These are phyloP conservation scores for Cornus kousa DNA, from an alignment of 148 eudicot species.

Conservation along the genomic window DNA sequence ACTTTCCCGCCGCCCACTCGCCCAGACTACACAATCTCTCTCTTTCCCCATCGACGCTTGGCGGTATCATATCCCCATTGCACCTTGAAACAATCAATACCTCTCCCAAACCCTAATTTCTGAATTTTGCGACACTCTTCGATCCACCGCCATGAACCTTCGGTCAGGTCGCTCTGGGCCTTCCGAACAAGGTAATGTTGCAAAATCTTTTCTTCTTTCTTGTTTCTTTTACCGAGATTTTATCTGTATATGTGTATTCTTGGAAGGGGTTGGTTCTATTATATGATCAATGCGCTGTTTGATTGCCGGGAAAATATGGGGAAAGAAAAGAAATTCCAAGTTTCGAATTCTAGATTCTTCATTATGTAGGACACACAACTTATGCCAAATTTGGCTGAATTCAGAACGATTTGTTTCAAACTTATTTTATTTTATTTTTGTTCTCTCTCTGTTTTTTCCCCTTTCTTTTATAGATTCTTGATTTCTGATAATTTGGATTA, in stretches of 20 bases:
- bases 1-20: conserved; percentile 16
- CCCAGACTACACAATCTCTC: neutral
- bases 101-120: conserved; percentile 14
- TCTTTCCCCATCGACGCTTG: neutral
- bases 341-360: neutral
- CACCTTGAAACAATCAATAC: too few species aligned
- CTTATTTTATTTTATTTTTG: too few species aligned
- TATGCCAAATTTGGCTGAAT: too few species aligned
- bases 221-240: neutral
- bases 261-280: neutral
- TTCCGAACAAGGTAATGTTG: conserved; percentile 17
- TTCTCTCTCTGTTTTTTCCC: neutral
- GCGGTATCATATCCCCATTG: too few species aligned
- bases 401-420: neutral
- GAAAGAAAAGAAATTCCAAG: too few species aligned
- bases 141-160: conserved; percentile 15
- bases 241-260: neutral
- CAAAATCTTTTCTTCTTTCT: neutral
- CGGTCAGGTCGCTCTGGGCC: conserved; percentile 20
- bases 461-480: neutral
- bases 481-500: neutral
- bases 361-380: neutral
- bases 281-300: neutral
- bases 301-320: neutral
- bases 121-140: neutral